These are phyloP conservation scores for Termitomyces sp. DNA, from an alignment of 768 basidiomycete genomes.

Conservation along the genomic window DNA sequence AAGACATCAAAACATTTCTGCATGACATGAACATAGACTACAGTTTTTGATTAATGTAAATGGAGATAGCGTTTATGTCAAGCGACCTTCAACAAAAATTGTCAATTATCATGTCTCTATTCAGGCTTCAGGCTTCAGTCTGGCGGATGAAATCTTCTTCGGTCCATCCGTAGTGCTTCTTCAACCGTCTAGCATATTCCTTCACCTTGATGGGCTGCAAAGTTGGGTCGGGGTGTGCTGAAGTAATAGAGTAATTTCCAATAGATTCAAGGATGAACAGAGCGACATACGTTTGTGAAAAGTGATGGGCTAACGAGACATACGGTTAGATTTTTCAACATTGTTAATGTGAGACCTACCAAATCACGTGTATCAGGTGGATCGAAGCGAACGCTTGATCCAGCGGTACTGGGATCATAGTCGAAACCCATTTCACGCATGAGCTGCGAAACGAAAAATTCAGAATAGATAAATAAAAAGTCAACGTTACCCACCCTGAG, in stretches of 20 bases:
- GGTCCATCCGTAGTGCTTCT: conserved; percentile 63
- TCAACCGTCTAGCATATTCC: conserved; percentile 52
- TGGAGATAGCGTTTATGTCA: background rate
- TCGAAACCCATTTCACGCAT: conserved; percentile 78
- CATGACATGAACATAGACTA: background rate
- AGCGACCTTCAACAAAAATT: background rate
- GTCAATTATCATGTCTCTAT: background rate
- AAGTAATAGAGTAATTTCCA: conserved; percentile 2
- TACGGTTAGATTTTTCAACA: background rate
- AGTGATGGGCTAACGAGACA: conserved; percentile 49
- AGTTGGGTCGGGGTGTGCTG: conserved; percentile 74
- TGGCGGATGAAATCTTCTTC: conserved; percentile 35
- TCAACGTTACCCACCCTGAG: conserved; percentile 43
- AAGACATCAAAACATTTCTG: background rate
- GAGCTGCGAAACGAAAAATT: conserved; percentile 34
- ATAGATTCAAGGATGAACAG: background rate
- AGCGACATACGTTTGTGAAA: conserved; percentile 64
- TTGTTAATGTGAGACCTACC: conserved; percentile 16
- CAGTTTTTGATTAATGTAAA: background rate
- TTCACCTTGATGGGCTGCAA: conserved; percentile 44
- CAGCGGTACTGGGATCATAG: conserved; percentile 70
- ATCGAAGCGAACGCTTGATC: conserved; percentile 79
- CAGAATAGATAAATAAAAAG: background rate
- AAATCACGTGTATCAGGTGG: conserved; percentile 50
- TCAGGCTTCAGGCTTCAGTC: conserved; percentile 1